Evolutionary conservation across 106 monocot species (phyloP).

Genomic region (Apostasia shenzhenica): DNA sequence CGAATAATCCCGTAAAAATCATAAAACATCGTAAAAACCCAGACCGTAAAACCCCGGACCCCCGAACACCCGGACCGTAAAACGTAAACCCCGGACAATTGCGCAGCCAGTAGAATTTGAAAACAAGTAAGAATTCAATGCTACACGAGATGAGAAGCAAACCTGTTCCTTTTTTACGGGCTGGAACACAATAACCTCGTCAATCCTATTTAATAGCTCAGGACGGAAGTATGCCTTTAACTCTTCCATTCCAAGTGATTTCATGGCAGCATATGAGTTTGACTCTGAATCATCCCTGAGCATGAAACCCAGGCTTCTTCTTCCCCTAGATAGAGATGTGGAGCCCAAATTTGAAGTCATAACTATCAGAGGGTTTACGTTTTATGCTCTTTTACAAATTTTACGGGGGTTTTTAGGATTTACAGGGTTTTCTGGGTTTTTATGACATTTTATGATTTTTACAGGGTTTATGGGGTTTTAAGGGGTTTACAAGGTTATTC

Average conservation of each 20-base stretch:
- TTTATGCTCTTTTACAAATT: conserved; percentile 56
- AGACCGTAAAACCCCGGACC: too few species aligned
- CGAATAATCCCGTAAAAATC: too few species aligned
- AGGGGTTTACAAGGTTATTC: too few species aligned
- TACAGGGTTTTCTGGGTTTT: too few species aligned
- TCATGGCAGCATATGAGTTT: conserved; percentile 70
- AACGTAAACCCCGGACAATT: too few species aligned
- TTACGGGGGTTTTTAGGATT: too few species aligned
- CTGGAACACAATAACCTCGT: conserved; percentile 59
- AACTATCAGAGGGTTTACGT: conserved; percentile 67
- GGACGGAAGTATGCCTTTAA: conserved; percentile 86
- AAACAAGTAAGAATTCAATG: too few species aligned
- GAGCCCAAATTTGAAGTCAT: conserved; percentile 70
- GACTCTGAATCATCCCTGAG: conserved; percentile 37
- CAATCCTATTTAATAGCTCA: conserved; percentile 79
- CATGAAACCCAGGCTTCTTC: conserved; percentile 57
- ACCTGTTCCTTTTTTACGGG: conserved; percentile 76
- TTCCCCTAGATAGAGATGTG: conserved; percentile 18
- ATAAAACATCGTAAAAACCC: too few species aligned
- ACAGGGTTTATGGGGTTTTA: too few species aligned
- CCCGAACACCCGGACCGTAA: too few species aligned
- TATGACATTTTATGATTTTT: too few species aligned
- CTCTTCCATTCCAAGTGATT: conserved; percentile 84
- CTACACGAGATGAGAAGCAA: neutral
- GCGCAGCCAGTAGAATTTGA: too few species aligned